Evolutionary conservation across 2,329 filamentous ascomycete genomes (phyloP).

Genomic region (Aureobasidium pullulans): DNA sequence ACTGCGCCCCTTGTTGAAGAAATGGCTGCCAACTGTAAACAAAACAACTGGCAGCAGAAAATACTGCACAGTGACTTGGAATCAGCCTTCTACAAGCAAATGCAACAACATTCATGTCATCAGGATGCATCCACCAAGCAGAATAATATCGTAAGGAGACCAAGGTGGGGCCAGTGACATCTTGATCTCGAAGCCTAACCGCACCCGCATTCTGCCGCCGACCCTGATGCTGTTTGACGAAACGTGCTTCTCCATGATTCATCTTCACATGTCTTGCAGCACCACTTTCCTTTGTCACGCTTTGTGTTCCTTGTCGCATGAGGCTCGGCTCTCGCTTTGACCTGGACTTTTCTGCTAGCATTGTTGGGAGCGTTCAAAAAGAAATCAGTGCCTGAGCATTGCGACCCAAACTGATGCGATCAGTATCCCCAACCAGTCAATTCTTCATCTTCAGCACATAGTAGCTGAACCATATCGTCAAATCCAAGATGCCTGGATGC

Average conservation of each 20-base stretch:
- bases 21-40: background rate
- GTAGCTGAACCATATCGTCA: no score
- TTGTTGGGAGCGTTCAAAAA: no score
- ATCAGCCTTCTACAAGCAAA: no score
- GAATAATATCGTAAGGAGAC: background rate
- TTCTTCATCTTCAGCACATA: no score
- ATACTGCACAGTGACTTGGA: no score
- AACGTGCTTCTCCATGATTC: background rate
- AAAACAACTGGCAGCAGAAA: background rate
- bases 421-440: no score
- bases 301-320: background rate
- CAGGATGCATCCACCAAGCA: background rate
- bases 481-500: no score
- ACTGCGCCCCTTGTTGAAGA: background rate
- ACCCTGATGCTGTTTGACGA: background rate
- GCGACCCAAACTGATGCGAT: no score
- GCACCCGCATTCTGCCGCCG: background rate
- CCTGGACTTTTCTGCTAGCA: background rate
- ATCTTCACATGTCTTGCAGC: background rate
- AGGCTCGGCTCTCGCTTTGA: background rate
- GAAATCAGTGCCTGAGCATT: no score
- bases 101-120: no score
- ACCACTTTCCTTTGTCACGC: background rate
- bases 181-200: background rate
- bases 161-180: background rate